Evolutionary conservation across 345 rosid genomes (phyloP), one percentile per base, ranked within the genome.

Genomic region (Erucastrum elatum): DNA sequence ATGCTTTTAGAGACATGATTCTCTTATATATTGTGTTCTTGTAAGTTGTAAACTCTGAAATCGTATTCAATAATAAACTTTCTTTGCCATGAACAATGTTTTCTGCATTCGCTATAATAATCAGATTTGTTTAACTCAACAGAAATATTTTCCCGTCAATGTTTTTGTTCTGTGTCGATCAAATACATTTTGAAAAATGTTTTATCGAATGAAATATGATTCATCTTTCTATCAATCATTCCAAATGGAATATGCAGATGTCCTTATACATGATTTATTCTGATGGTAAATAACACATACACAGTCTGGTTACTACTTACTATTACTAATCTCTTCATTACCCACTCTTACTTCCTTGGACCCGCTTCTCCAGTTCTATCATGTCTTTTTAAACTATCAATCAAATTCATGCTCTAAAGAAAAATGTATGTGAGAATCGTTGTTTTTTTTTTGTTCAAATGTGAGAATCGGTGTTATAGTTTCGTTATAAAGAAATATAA

Each of bases 391-490:
- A 67, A 70, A 74, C 70, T 46, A 68, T 51, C 7, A n/a, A 15
- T 29, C 26, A 67, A 73, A 13, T 46, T 66, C 66, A 30, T 72
- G 68, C 7, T 34, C 68, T 4, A 0, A 58, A 41, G 55, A 75
- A 37, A 13, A 29, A 34, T 31, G 58, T 64, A 41, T 75, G 71
- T 63, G 8, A 75, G 55, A 70, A 64, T 80, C 67, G 4, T 64
- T 4, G 8, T 21, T 21, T 21, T 21, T 21, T 21, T 21, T 21
- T 21, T 21, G 21, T 21, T 21, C 21, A 21, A 21, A 21, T 21
- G 21, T 21, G 21, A 21, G 21, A 21, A 21, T 21, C 21, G 21
- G 21, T 21, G 21, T 30, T 80, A 21, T 55, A 70, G 30, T 4
- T 13, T 64, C 70, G 70, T 55, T 80, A 56, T 64, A 64, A 64